phyloP scores from a whole-genome alignment of 2,329 filamentous ascomycete genomes.

The Talaromyces pinophilus region DNA sequence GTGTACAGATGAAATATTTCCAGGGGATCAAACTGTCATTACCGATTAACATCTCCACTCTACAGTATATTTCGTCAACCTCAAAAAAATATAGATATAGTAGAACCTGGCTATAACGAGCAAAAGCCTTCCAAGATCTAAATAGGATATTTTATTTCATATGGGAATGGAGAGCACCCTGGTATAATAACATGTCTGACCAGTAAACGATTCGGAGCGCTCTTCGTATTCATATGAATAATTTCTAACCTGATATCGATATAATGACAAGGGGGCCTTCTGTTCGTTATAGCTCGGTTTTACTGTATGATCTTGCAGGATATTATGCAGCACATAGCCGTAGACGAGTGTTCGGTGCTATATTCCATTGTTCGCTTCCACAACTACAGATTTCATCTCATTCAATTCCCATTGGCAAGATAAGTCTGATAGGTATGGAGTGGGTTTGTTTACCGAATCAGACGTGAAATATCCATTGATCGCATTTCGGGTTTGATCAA shows the following conservation, averaged over 20 bases:
- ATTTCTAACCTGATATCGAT: too few relatives aligned
- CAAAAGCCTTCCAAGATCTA: too few relatives aligned
- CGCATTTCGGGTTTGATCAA: slow-evolving; percentile 3
- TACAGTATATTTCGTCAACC: neutral
- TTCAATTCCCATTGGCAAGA: neutral
- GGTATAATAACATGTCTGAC: too few relatives aligned
- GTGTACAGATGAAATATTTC: neutral
- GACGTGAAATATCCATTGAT: neutral
- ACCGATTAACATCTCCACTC: neutral
- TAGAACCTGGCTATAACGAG: too few relatives aligned
- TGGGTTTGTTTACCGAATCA: neutral
- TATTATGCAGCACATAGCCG: neutral
- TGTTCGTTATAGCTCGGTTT: too few relatives aligned
- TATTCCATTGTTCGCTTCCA: too few relatives aligned
- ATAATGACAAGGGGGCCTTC: too few relatives aligned
- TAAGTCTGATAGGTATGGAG: neutral
- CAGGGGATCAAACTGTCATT: neutral
- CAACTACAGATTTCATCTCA: neutral
- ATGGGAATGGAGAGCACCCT: too few relatives aligned
- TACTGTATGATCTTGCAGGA: neutral
- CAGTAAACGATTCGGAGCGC: too few relatives aligned
- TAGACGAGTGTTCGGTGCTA: neutral
- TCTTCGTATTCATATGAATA: too few relatives aligned
- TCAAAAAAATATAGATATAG: too few relatives aligned
- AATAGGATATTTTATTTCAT: too few relatives aligned